Evolutionary conservation across 2,329 filamentous ascomycete species (phyloP), one percentile per base, ranked within the genome.

Genomic region (Aspergillus puulaauensis): DNA sequence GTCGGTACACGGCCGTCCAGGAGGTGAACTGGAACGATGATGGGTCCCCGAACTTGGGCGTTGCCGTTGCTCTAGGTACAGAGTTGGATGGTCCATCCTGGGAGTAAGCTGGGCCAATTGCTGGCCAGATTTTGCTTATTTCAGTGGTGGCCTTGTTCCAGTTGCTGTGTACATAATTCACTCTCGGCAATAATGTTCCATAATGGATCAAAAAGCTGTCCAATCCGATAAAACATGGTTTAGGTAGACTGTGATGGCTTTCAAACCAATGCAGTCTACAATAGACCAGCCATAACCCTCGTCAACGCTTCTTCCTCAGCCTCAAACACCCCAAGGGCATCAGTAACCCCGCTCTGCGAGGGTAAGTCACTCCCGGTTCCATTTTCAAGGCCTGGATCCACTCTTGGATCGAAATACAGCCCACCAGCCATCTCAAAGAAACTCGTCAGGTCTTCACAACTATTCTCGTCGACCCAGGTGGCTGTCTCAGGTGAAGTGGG

Each of bases 361-460:
- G 31, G 31, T 14, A 37, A 15, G 9, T 48, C 46, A 37, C 21
- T 48, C 17, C 46, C 35, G 35, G 8, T 31, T 31, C 27, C 62
- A 14, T 56, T 41, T 2, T 45, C 53, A 2, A 54, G 12, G 2
- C 45, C 45, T 8, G 44, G 47, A 9, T 58, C 54, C 31, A 57
- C 39, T 24, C 58, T 33, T 2, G 66, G 61, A 51, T 71, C 69
- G 40, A 72, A 70, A 17, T 73, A 73, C 3, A 74, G 52, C 0
- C 79, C 81, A 0, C 84, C 84, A 0, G 83, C 84, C 53, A 84
- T 81, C 64, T 86, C 84, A 59, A 87, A 87, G 59, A 86, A 73
- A 59, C 77, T 85, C 5, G 83, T 86, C 44, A 87, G 67, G 63
- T 87, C 84, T 57, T 83, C 72, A 37, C 75, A 74, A 23, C 60